A percentile compares a stretch with the other conserved stretches of the same genome.
Conservation (phyloP, 805 yeast species). For the Wickerhamomyces ciferrii region DNA sequence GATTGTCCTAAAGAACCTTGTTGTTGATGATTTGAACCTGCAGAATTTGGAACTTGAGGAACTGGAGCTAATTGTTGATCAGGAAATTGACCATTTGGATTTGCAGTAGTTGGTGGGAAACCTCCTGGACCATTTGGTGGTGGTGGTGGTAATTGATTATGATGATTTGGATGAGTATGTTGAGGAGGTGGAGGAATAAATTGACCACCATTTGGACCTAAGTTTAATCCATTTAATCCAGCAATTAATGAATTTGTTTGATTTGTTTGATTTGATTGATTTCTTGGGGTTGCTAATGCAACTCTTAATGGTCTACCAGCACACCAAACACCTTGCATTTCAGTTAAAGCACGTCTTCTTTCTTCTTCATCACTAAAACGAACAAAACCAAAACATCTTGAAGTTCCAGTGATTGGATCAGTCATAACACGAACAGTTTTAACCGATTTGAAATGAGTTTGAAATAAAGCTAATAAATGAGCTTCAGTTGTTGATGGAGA, state of each 20-base stretch:
- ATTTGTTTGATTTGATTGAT: conserved; percentile 18
- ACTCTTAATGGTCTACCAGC: conserved; percentile 75
- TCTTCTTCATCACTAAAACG: conserved; percentile 68
- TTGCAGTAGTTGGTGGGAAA: conserved; percentile 5
- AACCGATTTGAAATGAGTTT: conserved; percentile 57
- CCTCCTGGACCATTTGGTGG: not conserved
- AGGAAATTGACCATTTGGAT: conserved; percentile 16
- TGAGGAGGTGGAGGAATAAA: not conserved
- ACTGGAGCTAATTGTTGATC: conserved; percentile 12
- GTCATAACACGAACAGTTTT: conserved; percentile 85
- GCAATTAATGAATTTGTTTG: not conserved
- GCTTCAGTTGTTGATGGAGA: conserved; percentile 79
- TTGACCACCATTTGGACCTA: not conserved
- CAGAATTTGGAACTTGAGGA: not conserved
- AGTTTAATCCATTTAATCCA: conserved; percentile 1
- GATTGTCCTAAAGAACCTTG: conserved; percentile 3
- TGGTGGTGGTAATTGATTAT: not conserved
- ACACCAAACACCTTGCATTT: conserved; percentile 78
- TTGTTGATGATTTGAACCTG: conserved; percentile 1
- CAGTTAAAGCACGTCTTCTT: conserved; percentile 59
- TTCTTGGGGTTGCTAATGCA: conserved; percentile 75
- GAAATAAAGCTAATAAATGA: conserved; percentile 67
- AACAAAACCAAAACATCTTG: conserved; percentile 79
- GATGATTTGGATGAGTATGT: not conserved
- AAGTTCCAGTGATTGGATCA: conserved; percentile 72